phyloP scores from a whole-genome alignment of 129 eudicot species.

The Chrysanthemum lavandulifolium region DNA sequence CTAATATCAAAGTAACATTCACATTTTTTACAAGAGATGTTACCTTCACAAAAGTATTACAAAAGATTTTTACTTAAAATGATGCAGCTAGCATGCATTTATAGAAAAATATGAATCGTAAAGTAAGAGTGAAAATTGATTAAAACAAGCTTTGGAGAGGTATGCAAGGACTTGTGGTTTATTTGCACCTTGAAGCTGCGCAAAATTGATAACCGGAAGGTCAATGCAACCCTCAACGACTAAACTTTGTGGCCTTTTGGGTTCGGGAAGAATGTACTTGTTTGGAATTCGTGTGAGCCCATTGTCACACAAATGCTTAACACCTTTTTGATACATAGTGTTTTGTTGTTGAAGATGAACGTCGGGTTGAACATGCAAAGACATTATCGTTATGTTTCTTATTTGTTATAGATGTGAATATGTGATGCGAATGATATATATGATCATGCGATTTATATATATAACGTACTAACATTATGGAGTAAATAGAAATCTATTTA shows the following conservation, averaged over 20 bases:
- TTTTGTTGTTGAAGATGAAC: conserved; percentile 1
- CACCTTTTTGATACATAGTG: conserved; percentile 51
- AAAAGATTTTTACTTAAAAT: too few relatives aligned
- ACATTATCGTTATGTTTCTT: conserved; percentile 1
- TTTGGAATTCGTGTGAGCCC: conserved; percentile 47
- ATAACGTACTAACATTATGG: neutral
- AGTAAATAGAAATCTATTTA: neutral
- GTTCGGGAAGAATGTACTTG: conserved; percentile 52
- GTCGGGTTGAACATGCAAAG: conserved; percentile 21
- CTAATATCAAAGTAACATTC: too few relatives aligned
- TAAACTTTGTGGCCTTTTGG: conserved; percentile 38
- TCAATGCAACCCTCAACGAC: conserved; percentile 25
- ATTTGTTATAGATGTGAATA: neutral
- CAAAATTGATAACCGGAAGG: conserved; percentile 54
- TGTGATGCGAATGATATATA: neutral
- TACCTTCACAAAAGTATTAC: too few relatives aligned
- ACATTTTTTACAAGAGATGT: too few relatives aligned
- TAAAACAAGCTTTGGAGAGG: conserved; percentile 50
- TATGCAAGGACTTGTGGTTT: conserved; percentile 35
- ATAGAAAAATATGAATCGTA: too few relatives aligned
- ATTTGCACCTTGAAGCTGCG: conserved; percentile 44
- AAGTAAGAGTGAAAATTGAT: too few relatives aligned
- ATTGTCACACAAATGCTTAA: conserved; percentile 44
- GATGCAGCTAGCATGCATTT: too few relatives aligned
- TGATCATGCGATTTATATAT: conserved; percentile 4